These are phyloP conservation scores for Apiotrichum sp. DNA, from an alignment of 1,284 basidiomycete species.

Conservation along the genomic window DNA sequence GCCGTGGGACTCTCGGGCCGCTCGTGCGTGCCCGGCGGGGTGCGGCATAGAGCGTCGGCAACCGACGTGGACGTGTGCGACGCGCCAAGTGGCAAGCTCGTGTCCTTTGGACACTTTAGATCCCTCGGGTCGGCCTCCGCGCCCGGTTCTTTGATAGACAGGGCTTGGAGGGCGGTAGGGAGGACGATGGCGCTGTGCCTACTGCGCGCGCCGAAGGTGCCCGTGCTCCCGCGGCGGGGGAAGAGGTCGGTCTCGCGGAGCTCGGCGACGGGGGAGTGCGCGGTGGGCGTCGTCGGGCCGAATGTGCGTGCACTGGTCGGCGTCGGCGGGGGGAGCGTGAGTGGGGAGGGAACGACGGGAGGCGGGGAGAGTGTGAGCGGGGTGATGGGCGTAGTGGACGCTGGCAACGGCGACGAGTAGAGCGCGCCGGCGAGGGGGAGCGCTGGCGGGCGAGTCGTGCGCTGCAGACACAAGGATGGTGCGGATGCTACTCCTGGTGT, in stretches of 20 bases:
- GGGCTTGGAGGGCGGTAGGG: neutral
- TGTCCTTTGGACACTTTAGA: neutral
- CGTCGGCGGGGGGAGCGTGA: neutral
- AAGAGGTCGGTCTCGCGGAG: neutral
- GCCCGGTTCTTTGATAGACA: too few species aligned
- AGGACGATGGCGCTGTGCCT: conserved; percentile 11
- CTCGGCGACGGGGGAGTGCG: neutral
- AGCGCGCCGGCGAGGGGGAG: neutral
- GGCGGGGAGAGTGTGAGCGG: neutral
- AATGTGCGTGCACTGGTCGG: neutral
- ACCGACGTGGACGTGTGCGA: neutral
- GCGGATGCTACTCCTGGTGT: neutral
- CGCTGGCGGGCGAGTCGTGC: neutral
- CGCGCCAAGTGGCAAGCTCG: neutral
- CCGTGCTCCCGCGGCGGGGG: neutral
- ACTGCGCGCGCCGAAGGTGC: conserved; percentile 4
- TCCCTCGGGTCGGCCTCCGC: too few species aligned
- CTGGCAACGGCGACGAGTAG: neutral
- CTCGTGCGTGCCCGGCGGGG: conserved; percentile 16
- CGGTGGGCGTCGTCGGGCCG: neutral
- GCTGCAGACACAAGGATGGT: neutral
- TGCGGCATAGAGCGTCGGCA: neutral
- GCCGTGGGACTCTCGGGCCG: conserved; percentile 16
- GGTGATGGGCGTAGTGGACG: neutral
- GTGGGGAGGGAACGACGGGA: neutral